Base-by-base conservation (phyloP, 495 filamentous ascomycete species). In the Cercophora scortea region DNA sequence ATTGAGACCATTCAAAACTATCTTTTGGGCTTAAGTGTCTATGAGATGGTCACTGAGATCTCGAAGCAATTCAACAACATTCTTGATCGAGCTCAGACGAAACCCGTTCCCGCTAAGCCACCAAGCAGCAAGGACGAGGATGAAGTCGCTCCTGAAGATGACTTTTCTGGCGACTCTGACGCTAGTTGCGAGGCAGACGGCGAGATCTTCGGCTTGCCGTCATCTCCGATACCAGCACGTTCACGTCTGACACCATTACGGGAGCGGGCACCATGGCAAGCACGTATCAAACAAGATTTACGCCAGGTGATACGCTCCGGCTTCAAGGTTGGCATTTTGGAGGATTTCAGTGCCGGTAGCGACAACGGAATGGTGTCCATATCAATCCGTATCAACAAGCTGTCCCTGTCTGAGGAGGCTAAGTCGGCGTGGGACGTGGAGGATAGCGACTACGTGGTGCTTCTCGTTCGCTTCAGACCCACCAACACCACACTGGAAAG, bases 361-460 rank as follows among this genome's bases (percentile, higher is more conserved):
- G 41, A 48, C 13, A 61, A 70, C 8, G 80, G 75, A 38, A 74
- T 78, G 18, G 58, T 89, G 47, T 84, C 79, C 34, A 53, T 95
- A 7, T 85, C 85, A 0, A 77, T 86, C 43, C 83, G 82, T 1
- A 77, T 89, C 45, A 68, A 71, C 0, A 86, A 86, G 54, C 76
- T 96, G 2, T 84, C 78, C 2, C 79, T 97, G 32, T 89, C 89
- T 3, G 76, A 86, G 32, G 88, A 91, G 54, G 86, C 81, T 1
- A 75, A 86, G 67, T 76, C 82, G 56, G 86, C 89, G 12, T 97
- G 92, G 92, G 73, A 83, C 47, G 64, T 97, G 15, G 61, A 78
- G 12, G 63, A 71, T 0, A 64, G 70, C 0, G 82, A 94, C 25
- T 93, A 93, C 60, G 63, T 96, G 41, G 79, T 94, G 6, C 72